These are phyloP conservation scores for Fennellomyces sp. DNA, from an alignment of 371 early-diverging fungal species.

Conservation along the genomic window DNA sequence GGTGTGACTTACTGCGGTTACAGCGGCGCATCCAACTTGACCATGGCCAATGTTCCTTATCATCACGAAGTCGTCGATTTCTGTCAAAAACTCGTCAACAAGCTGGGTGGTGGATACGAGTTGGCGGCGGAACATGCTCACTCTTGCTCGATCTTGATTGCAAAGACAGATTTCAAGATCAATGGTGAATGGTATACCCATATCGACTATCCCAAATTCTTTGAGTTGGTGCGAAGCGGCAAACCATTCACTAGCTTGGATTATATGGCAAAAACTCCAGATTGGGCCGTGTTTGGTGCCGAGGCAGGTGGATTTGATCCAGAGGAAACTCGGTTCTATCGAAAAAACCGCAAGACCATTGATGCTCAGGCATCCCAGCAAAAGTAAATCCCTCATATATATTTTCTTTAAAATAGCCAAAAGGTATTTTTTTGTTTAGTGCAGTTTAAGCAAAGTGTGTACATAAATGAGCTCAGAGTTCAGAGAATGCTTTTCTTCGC, in stretches of 20 bases:
- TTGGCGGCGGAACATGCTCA: conserved; percentile 81
- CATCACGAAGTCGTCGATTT: conserved; percentile 81
- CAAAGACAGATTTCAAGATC: conserved; percentile 69
- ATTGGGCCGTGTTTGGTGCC: conserved; percentile 80
- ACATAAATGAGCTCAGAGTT: too few relatives aligned
- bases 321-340: conserved; percentile 68
- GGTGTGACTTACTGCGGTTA: conserved; percentile 77
- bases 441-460: too few relatives aligned
- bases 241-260: conserved; percentile 70
- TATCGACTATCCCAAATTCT: conserved; percentile 81
- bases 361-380: too few relatives aligned
- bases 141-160: conserved; percentile 75
- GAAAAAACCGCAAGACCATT: conserved; percentile 63
- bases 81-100: conserved; percentile 57
- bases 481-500: too few relatives aligned
- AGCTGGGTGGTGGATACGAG: conserved; percentile 68
- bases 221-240: conserved; percentile 66
- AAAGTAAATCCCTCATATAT: too few relatives aligned
- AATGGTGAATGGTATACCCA: conserved; percentile 80
- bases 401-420: too few relatives aligned
- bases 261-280: conserved; percentile 76
- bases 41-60: conserved; percentile 78
- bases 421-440: too few relatives aligned
- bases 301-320: conserved; percentile 81
- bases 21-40: conserved; percentile 70